Conservation (phyloP, 2,329 filamentous ascomycete species). For the Stagonosporopsis vannaccii region DNA sequence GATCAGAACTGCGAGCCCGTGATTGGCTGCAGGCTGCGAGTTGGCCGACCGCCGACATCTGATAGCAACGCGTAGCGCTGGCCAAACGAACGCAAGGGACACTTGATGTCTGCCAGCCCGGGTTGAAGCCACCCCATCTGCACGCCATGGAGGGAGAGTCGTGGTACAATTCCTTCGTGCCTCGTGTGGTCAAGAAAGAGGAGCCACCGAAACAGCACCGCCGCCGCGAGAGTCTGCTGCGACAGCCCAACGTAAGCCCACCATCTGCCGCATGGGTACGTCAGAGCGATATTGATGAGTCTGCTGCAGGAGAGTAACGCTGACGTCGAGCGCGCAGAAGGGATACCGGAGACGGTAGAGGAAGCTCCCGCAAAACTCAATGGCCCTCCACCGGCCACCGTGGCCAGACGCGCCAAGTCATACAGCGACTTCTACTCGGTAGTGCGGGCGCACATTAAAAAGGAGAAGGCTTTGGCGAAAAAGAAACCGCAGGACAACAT, state of each 20-base stretch:
- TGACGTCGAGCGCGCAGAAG: constrained; percentile 62
- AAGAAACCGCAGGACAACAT: constrained; percentile 53
- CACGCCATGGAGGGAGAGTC: constrained; percentile 73
- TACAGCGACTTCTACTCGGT: constrained; percentile 78
- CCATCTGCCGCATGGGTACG: constrained; percentile 40
- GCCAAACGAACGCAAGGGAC: constrained; percentile 8
- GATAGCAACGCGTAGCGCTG: constrained; percentile 12
- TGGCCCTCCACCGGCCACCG: constrained; percentile 70
- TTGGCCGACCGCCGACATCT: constrained; percentile 12
- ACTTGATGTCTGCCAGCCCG: constrained; percentile 11
- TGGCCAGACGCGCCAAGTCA: constrained; percentile 74
- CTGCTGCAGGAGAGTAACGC: constrained; percentile 61
- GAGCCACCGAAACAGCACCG: constrained; percentile 60
- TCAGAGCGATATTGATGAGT: constrained; percentile 51
- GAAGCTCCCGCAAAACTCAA: constrained; percentile 60
- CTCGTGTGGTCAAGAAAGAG: constrained; percentile 64
- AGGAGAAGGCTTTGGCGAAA: constrained; percentile 54
- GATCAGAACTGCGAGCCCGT: background rate
- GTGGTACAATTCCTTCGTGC: constrained; percentile 78
- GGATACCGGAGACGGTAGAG: constrained; percentile 66
- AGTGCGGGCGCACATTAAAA: constrained; percentile 64
- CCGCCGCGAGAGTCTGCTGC: constrained; percentile 72
- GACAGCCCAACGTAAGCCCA: constrained; percentile 58
- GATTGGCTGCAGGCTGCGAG: background rate
- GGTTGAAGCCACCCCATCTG: constrained; percentile 14